Base-by-base conservation (phyloP, 129 eudicot species). In the Flaveria robusta region DNA sequence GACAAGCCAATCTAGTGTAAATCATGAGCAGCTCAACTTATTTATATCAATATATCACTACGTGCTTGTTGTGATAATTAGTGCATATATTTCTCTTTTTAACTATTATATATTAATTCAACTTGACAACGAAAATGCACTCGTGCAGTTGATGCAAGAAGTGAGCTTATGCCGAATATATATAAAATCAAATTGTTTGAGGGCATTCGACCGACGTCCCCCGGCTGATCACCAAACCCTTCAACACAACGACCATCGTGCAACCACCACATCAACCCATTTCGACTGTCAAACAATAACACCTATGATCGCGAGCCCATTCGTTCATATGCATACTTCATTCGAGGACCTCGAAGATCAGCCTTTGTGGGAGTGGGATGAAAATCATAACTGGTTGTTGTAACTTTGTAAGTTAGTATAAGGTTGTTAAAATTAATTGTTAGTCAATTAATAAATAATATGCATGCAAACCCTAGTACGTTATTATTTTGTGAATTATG, bases 121-220 rank as follows among this genome's bases (percentile, higher is more conserved):
- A 7, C 12, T 42, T 42, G 47, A 42, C 41, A 2, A 9, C 2
- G 23, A 22, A 51, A 15, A 12, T 18, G 7, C 7, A 31, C 7
- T 34, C n/a, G 34, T 18, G 73, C 81, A 89, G 96, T 43, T 85
- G 26, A 77, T 82, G 45, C 83, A 81, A 37, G 96, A 89, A 19
- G 39, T 80, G 43, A 89, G 92, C 65, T 72, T 89, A 68, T 87
- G 96, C 50, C 76, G 96, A 66, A 81, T 89, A 26, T 89, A 89
- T 73, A 70, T 54, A 65, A 85, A 73, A 72, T 59, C 88, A 43
- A 89, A 75, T 62, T 80, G 87, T 65, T 46, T 83, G 68, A 75
- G 91, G 50, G 75, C 87, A 52, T 89, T 87, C 56, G 96, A 89
- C 51, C 80, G 90, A 78, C 27, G 90, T 37, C 90, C 90, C 49